Evolutionary conservation across 345 rosid species (phyloP).

Genomic region (Populus nigra): DNA sequence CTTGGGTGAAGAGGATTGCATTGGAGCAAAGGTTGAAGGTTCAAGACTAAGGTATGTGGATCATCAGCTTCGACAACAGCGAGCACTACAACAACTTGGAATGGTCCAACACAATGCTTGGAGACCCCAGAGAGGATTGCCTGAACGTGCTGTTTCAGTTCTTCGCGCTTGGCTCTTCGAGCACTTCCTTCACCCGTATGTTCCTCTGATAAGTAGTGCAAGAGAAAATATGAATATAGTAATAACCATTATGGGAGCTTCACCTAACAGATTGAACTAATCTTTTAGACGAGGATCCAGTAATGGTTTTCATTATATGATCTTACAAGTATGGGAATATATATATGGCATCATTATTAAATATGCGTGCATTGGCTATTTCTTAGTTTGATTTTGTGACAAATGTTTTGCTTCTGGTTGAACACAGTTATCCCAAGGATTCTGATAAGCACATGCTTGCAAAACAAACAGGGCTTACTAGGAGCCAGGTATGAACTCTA

Average conservation of each 20-base stretch:
- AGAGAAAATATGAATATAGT: background rate
- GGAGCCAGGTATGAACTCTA: slow-evolving; percentile 55
- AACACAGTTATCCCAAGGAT: slow-evolving; percentile 70
- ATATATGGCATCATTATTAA: background rate
- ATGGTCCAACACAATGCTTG: slow-evolving; percentile 59
- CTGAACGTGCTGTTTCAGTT: slow-evolving; percentile 66
- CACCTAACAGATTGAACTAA: background rate
- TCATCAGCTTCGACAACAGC: slow-evolving; percentile 52
- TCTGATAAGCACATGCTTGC: slow-evolving; percentile 77
- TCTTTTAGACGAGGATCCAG: background rate
- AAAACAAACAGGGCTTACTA: slow-evolving; percentile 76
- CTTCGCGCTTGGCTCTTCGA: slow-evolving; percentile 89
- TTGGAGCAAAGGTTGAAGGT: slow-evolving; percentile 43
- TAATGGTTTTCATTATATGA: background rate
- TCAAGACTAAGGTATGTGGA: slow-evolving; percentile 49
- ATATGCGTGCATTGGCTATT: background rate
- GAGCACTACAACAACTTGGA: slow-evolving; percentile 54
- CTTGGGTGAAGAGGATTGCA: slow-evolving; percentile 57
- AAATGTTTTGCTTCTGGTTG: background rate
- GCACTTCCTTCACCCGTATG: slow-evolving; percentile 89
- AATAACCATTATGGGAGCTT: background rate
- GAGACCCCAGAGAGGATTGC: slow-evolving; percentile 85
- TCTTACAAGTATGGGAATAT: background rate
- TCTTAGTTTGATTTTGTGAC: background rate
- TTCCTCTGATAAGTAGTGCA: background rate